These are phyloP conservation scores for Cystobasidium onofrii DNA, from an alignment of 768 basidiomycete species.

Conservation along the genomic window DNA sequence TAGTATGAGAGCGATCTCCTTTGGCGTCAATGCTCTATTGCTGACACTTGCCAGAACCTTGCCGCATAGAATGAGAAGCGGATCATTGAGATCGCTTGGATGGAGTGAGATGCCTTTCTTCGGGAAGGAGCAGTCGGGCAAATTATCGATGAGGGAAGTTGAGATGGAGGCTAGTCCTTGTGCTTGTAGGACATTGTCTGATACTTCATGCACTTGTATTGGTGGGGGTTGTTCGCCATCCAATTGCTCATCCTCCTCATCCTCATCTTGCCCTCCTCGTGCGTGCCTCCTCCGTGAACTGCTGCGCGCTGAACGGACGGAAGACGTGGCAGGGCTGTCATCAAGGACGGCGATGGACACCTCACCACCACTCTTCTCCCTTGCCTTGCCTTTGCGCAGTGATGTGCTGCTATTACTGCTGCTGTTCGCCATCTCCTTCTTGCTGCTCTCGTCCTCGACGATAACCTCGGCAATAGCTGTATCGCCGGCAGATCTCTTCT, in stretches of 20 bases:
- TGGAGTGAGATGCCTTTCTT: slow-evolving; percentile 3
- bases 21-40: slow-evolving; percentile 41
- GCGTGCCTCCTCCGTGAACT: background rate
- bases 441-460: no score
- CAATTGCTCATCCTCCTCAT: background rate
- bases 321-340: background rate
- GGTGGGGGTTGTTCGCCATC: background rate
- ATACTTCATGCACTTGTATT: background rate
- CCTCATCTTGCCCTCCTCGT: background rate
- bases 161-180: slow-evolving; percentile 1
- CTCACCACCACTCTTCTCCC: background rate
- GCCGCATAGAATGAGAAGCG: slow-evolving; percentile 14
- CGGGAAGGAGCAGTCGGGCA: slow-evolving; percentile 5
- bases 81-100: slow-evolving; percentile 16
- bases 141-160: background rate
- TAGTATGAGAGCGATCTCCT: slow-evolving; percentile 41
- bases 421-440: background rate
- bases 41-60: slow-evolving; percentile 18
- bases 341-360: background rate
- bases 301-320: background rate
- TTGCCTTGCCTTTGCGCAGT: background rate
- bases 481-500: no score
- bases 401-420: background rate
- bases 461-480: no score
- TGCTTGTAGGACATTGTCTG: background rate